Evolutionary conservation across 2,329 filamentous ascomycete species (phyloP).

Genomic region (Rachicladosporium sp.): DNA sequence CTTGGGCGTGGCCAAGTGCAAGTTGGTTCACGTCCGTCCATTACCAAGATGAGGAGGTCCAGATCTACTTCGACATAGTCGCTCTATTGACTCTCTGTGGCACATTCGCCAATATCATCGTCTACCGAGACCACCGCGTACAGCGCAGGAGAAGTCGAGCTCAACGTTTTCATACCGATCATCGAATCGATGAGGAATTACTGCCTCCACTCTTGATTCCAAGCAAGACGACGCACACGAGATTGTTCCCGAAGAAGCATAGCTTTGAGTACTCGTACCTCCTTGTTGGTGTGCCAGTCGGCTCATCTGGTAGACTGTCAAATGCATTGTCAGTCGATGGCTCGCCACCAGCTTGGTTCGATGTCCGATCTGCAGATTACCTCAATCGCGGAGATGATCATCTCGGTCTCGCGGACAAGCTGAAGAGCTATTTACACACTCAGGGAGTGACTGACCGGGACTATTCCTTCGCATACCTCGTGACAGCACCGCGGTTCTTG

Average conservation of each 20-base stretch:
- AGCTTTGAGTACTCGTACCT: slow-evolving; percentile 61
- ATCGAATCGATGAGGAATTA: slow-evolving; percentile 20
- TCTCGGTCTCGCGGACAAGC: slow-evolving; percentile 49
- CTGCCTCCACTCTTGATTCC: slow-evolving; percentile 47
- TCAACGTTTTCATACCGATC: too few relatives aligned
- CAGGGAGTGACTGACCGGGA: slow-evolving; percentile 46
- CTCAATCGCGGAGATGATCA: slow-evolving; percentile 42
- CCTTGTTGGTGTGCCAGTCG: slow-evolving; percentile 54
- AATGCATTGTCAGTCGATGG: slow-evolving; percentile 42
- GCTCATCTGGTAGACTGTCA: slow-evolving; percentile 44
- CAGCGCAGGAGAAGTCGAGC: not conserved
- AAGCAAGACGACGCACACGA: slow-evolving; percentile 51
- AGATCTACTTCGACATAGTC: slow-evolving; percentile 16
- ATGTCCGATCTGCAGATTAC: slow-evolving; percentile 49
- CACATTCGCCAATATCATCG: slow-evolving; percentile 18
- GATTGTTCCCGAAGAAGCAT: slow-evolving; percentile 56
- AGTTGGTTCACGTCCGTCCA: slow-evolving; percentile 1
- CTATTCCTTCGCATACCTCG: slow-evolving; percentile 57
- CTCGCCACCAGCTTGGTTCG: slow-evolving; percentile 40
- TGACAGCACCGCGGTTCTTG: slow-evolving; percentile 57
- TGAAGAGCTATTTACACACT: slow-evolving; percentile 44
- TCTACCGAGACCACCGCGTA: slow-evolving; percentile 16
- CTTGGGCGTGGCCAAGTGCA: slow-evolving; percentile 11
- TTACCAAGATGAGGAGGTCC: slow-evolving; percentile 9
- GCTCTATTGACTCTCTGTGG: slow-evolving; percentile 17